Evolutionary conservation across 768 basidiomycete species (phyloP).

Genomic region (Coprinopsis sp.): DNA sequence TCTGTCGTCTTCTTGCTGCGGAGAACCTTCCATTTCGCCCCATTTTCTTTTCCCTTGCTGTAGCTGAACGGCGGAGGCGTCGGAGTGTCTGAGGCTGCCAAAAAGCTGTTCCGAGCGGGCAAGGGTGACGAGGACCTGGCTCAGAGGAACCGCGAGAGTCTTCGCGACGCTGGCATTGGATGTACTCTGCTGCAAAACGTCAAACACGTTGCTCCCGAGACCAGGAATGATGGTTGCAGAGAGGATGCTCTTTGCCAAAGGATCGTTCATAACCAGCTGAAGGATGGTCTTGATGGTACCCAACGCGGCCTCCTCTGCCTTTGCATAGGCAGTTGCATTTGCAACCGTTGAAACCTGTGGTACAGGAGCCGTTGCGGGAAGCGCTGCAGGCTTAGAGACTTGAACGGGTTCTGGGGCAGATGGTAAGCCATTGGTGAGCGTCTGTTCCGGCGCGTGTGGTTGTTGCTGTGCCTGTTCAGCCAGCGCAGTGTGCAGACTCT

Average conservation of each 20-base stretch:
- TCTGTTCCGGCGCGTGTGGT: too few relatives aligned
- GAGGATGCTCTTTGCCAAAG: slow-evolving; percentile 51
- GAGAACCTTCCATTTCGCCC: slow-evolving; percentile 44
- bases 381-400: slow-evolving; percentile 7
- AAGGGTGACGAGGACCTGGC: slow-evolving; percentile 57
- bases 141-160: slow-evolving; percentile 50
- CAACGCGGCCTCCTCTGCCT: slow-evolving; percentile 56
- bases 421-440: too few relatives aligned
- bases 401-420: slow-evolving; percentile 23
- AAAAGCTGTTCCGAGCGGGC: slow-evolving; percentile 66
- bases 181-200: slow-evolving; percentile 48
- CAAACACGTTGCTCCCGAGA: slow-evolving; percentile 46
- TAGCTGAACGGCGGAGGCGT: slow-evolving; percentile 55
- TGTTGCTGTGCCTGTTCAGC: too few relatives aligned
- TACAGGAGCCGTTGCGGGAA: slow-evolving; percentile 4
- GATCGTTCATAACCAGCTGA: slow-evolving; percentile 49
- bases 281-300: slow-evolving; percentile 63
- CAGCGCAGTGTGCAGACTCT: too few relatives aligned
- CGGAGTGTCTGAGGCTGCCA: slow-evolving; percentile 57
- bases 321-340: slow-evolving; percentile 20
- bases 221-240: slow-evolving; percentile 47
- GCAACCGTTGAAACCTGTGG: neutral
- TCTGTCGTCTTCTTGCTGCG: slow-evolving; percentile 12
- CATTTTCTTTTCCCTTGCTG: slow-evolving; percentile 77
- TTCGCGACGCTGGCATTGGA: slow-evolving; percentile 45